Evolutionary conservation across 805 yeast species (phyloP).

Genomic region (Kodamaea lidongshanica): DNA sequence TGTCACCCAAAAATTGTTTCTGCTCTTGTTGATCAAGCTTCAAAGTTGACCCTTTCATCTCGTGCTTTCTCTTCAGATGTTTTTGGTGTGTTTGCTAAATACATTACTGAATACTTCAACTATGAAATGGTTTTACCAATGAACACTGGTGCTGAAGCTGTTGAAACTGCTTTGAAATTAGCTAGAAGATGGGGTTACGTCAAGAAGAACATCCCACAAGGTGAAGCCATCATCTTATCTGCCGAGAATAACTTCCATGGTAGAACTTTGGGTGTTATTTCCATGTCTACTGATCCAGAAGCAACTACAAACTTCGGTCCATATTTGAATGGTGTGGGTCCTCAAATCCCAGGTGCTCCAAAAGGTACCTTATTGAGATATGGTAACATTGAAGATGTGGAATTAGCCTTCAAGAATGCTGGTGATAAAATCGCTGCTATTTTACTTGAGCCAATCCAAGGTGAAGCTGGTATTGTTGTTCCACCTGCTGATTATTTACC

Average conservation of each 20-base stretch:
- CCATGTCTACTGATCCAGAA: conserved; percentile 95
- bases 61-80: conserved; percentile 90
- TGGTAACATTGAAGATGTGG: conserved; percentile 82
- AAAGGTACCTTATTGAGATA: conserved; percentile 60
- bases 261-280: conserved; percentile 88
- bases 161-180: conserved; percentile 86
- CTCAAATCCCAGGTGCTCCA: conserved; percentile 70
- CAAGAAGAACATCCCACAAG: conserved; percentile 73
- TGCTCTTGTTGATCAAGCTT: conserved; percentile 85
- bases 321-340: conserved; percentile 76
- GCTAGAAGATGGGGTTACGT: conserved; percentile 98
- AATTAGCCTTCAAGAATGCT: conserved; percentile 69
- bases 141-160: conserved; percentile 99
- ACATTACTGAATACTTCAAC: conserved; percentile 78
- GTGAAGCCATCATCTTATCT: conserved; percentile 81
- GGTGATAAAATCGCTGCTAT: conserved; percentile 91
- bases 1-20: conserved; percentile 88
- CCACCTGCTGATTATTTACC: conserved; percentile 80
- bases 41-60: conserved; percentile 75
- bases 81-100: conserved; percentile 83
- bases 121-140: conserved; percentile 93
- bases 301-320: conserved; percentile 89
- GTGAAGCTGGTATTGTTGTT: conserved; percentile 96
- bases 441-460: conserved; percentile 92
- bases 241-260: conserved; percentile 95